Percentiles rank a stretch among this genome's conserved stretches.
phyloP scores from a whole-genome alignment of 192 early-diverging fungal species.

The Phycomyces nitens region DNA sequence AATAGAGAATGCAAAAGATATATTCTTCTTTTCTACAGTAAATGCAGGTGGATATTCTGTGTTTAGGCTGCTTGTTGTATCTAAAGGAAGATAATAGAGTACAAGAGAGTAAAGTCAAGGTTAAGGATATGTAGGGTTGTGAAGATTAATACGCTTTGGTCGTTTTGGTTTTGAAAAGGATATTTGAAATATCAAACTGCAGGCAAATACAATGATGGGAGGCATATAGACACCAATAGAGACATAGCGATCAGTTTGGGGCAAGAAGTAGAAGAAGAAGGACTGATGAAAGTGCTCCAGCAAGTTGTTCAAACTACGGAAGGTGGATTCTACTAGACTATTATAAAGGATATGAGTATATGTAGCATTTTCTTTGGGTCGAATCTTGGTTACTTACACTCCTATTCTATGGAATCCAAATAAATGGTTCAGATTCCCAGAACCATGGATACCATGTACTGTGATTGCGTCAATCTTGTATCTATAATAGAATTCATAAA shows the following conservation, averaged over 20 bases:
- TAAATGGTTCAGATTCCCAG: slow-evolving; percentile 24
- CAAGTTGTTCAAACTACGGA: slow-evolving; percentile 86
- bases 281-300: slow-evolving; percentile 94
- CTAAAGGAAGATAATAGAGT: slow-evolving; percentile 30
- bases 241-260: slow-evolving; percentile 70
- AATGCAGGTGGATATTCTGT: slow-evolving; percentile 21
- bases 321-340: slow-evolving; percentile 74
- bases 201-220: slow-evolving; percentile 73
- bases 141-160: no score
- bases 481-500: slow-evolving; percentile 30
- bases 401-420: slow-evolving; percentile 51
- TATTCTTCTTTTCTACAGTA: slow-evolving; percentile 21
- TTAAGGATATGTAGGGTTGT: slow-evolving; percentile 16
- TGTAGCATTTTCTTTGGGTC: neutral
- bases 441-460: slow-evolving; percentile 45
- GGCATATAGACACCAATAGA: slow-evolving; percentile 90
- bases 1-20: slow-evolving; percentile 27
- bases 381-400: slow-evolving; percentile 32
- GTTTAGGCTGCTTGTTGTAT: neutral
- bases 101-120: slow-evolving; percentile 45
- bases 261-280: slow-evolving; percentile 95
- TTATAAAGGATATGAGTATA: neutral
- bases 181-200: slow-evolving; percentile 67
- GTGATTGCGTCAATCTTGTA: slow-evolving; percentile 82
- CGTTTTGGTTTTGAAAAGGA: no score